These are phyloP conservation scores for Forsythia suspensa DNA, from an alignment of 257 asterid genomes.

Conservation along the genomic window DNA sequence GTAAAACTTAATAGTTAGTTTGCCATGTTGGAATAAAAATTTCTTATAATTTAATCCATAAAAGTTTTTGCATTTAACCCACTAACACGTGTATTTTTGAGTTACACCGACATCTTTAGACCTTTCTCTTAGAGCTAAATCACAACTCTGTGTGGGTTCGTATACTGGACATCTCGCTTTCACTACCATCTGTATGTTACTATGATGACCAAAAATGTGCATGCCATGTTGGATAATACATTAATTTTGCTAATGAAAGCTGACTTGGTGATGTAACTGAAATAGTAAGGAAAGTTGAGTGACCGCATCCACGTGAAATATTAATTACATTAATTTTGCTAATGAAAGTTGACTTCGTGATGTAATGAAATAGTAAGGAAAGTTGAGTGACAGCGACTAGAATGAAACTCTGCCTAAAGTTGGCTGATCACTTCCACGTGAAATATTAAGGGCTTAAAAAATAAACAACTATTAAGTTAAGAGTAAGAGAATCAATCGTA, in stretches of 20 bases:
- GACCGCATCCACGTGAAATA: too few relatives aligned
- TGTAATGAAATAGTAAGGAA: neutral
- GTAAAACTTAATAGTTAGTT: neutral
- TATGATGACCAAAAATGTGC: neutral
- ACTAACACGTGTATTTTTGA: neutral
- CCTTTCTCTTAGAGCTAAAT: neutral
- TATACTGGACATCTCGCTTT: neutral
- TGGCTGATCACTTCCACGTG: neutral
- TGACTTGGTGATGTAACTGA: neutral
- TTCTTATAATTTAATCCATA: neutral
- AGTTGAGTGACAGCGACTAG: neutral
- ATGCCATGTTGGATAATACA: neutral
- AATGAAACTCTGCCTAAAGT: neutral
- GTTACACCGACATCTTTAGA: neutral
- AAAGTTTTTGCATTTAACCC: neutral
- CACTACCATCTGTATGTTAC: neutral
- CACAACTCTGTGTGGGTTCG: neutral
- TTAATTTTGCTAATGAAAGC: neutral
- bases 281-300: neutral
- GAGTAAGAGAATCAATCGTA: neutral
- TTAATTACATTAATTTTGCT: neutral
- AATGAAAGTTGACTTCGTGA: neutral
- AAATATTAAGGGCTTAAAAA: neutral
- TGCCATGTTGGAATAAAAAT: neutral
- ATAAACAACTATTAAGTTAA: neutral